These are phyloP conservation scores for Periconia digitata DNA, from an alignment of 2,329 filamentous ascomycete genomes.

Conservation along the genomic window DNA sequence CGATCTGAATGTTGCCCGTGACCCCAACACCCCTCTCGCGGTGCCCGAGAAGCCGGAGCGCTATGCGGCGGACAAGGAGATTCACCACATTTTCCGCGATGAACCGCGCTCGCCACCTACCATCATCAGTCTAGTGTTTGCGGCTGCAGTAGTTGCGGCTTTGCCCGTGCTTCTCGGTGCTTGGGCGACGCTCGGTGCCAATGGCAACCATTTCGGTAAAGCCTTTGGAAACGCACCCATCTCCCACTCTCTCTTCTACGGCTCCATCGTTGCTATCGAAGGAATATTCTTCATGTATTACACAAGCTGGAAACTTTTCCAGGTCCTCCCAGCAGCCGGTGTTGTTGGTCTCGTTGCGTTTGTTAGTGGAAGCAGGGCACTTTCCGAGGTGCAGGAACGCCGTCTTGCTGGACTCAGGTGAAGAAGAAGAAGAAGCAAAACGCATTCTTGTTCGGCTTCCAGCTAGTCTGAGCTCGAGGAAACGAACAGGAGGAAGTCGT, in stretches of 20 bases:
- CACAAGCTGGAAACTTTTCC: conserved; percentile 86
- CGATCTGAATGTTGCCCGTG: conserved; percentile 66
- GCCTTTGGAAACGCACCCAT: conserved; percentile 76
- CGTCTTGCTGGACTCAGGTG: conserved; percentile 72
- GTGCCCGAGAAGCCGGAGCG: conserved; percentile 69
- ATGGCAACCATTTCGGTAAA: conserved; percentile 73
- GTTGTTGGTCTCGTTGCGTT: conserved; percentile 72
- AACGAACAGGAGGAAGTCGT: neutral
- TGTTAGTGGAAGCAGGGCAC: conserved; percentile 83
- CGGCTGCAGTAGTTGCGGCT: conserved; percentile 69
- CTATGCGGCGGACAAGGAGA: conserved; percentile 82
- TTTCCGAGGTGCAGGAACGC: conserved; percentile 89
- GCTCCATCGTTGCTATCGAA: conserved; percentile 84
- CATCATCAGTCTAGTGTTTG: conserved; percentile 77
- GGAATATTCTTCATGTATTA: conserved; percentile 95
- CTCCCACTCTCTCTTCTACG: conserved; percentile 82
- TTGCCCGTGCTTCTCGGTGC: conserved; percentile 72
- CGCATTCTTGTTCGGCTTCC: neutral
- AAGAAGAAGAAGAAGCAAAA: conserved; percentile 15
- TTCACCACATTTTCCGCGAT: conserved; percentile 84
- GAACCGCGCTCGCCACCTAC: conserved; percentile 80
- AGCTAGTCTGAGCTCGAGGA: neutral
- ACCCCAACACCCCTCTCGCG: conserved; percentile 62
- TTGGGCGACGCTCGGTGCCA: conserved; percentile 81
- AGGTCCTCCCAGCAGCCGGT: conserved; percentile 73